phyloP scores from a whole-genome alignment of 768 basidiomycete genomes.

The Pleurotus cornucopiae region DNA sequence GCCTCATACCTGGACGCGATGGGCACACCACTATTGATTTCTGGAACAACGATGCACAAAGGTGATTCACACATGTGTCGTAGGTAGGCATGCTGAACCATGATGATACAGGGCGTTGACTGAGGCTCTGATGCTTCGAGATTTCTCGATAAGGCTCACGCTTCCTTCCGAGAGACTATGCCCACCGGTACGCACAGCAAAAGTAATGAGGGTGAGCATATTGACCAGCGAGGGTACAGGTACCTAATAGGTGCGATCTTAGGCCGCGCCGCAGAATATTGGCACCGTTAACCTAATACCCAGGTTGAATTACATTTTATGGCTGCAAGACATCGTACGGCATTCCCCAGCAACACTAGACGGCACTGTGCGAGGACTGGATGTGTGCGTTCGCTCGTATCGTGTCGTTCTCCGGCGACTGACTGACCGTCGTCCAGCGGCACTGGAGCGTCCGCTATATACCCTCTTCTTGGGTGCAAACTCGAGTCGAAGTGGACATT shows the following conservation, averaged over 20 bases:
- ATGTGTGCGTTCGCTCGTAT: slow-evolving; percentile 53
- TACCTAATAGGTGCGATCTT: slow-evolving; percentile 61
- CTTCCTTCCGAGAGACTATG: slow-evolving; percentile 76
- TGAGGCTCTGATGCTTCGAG: slow-evolving; percentile 67
- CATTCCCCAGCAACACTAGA: slow-evolving; percentile 19
- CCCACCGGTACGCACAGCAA: slow-evolving; percentile 62
- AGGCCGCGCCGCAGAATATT: background rate
- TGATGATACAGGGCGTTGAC: slow-evolving; percentile 41
- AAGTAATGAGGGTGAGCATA: slow-evolving; percentile 1
- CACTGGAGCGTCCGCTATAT: slow-evolving; percentile 88
- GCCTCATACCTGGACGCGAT: slow-evolving; percentile 20
- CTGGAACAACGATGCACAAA: slow-evolving; percentile 62
- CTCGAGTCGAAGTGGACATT: slow-evolving; percentile 53
- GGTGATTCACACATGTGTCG: slow-evolving; percentile 34
- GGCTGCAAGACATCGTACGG: slow-evolving; percentile 69
- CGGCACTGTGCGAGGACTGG: slow-evolving; percentile 45
- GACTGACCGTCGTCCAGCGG: slow-evolving; percentile 46
- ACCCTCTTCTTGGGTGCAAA: slow-evolving; percentile 70
- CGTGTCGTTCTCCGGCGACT: background rate
- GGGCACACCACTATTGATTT: slow-evolving; percentile 63
- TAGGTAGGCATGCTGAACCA: background rate
- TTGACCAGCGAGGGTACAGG: slow-evolving; percentile 29
- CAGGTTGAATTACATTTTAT: slow-evolving; percentile 85
- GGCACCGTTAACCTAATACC: background rate
- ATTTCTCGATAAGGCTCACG: slow-evolving; percentile 61